These are phyloP conservation scores for Lachancea mirantina DNA, from an alignment of 805 yeast genomes.

Conservation along the genomic window DNA sequence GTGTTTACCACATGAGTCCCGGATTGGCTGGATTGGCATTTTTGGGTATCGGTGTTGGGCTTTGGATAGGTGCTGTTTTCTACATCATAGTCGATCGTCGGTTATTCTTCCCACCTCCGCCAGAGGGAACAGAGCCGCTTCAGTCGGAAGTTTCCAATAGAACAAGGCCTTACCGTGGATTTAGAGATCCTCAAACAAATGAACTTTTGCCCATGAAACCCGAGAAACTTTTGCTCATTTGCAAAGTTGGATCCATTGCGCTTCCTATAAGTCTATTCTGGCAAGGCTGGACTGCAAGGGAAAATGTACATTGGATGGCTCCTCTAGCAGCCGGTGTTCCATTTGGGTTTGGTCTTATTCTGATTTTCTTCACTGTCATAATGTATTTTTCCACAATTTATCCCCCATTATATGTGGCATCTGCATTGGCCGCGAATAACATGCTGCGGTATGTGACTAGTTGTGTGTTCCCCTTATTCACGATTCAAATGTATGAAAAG, in stretches of 20 bases:
- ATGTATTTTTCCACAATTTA: slow-evolving; percentile 63
- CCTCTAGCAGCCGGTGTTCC: slow-evolving; percentile 73
- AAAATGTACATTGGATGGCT: slow-evolving; percentile 63
- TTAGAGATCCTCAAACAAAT: slow-evolving; percentile 42
- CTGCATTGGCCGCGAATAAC: slow-evolving; percentile 87
- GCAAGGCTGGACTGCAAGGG: slow-evolving; percentile 72
- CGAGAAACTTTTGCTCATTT: slow-evolving; percentile 51
- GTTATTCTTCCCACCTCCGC: slow-evolving; percentile 47
- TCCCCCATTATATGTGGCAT: slow-evolving; percentile 72
- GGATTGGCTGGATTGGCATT: slow-evolving; percentile 67
- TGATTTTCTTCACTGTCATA: slow-evolving; percentile 63
- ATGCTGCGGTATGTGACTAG: slow-evolving; percentile 68
- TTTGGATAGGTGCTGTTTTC: slow-evolving; percentile 46
- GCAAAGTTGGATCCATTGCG: slow-evolving; percentile 59
- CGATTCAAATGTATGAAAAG: slow-evolving; percentile 71
- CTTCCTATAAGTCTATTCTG: slow-evolving; percentile 68
- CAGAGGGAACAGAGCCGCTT: slow-evolving; percentile 48
- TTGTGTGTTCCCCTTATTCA: slow-evolving; percentile 77
- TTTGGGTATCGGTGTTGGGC: slow-evolving; percentile 65
- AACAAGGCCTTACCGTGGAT: slow-evolving; percentile 36
- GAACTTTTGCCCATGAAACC: slow-evolving; percentile 49
- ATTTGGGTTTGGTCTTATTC: slow-evolving; percentile 65
- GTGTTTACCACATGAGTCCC: slow-evolving; percentile 48
- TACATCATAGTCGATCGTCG: slow-evolving; percentile 45
- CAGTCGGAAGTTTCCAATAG: slow-evolving; percentile 33